Evolutionary conservation across 176 grass and related monocot genomes (phyloP).

Genomic region (Musa beccarii): DNA sequence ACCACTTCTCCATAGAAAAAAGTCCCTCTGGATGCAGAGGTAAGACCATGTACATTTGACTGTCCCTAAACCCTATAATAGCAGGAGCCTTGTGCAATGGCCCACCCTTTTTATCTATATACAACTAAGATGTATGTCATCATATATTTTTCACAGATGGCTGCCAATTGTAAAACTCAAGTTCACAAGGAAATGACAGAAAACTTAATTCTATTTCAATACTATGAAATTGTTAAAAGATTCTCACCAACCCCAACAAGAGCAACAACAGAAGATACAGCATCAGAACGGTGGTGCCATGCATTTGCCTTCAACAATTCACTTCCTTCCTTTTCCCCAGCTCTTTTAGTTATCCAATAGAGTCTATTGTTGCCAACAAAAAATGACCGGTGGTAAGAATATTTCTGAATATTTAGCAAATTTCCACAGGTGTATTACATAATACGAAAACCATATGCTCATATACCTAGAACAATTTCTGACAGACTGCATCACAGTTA

Average conservation of each 20-base stretch:
- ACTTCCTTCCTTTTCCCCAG: constrained; percentile 88
- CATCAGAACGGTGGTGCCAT: constrained; percentile 91
- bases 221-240: not conserved
- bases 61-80: no score
- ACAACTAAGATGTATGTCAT: no score
- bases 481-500: not conserved
- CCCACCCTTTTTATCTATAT: no score
- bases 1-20: no score
- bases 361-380: constrained; percentile 33
- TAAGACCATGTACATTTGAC: no score
- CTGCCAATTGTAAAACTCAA: not conserved
- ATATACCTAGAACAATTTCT: no score
- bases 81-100: no score
- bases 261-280: constrained; percentile 84
- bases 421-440: not conserved
- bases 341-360: constrained; percentile 85
- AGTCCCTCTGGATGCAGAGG: no score
- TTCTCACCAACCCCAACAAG: constrained; percentile 88
- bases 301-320: constrained; percentile 95
- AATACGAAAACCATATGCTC: no score
- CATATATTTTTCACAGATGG: not conserved
- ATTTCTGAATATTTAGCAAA: not conserved
- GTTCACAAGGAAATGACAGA: not conserved
- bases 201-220: not conserved
- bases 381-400: constrained; percentile 1